Evolutionary conservation across 371 early-diverging fungal genomes (phyloP), one percentile per base, ranked within the genome.

Genomic region (Mortierella sp.): DNA sequence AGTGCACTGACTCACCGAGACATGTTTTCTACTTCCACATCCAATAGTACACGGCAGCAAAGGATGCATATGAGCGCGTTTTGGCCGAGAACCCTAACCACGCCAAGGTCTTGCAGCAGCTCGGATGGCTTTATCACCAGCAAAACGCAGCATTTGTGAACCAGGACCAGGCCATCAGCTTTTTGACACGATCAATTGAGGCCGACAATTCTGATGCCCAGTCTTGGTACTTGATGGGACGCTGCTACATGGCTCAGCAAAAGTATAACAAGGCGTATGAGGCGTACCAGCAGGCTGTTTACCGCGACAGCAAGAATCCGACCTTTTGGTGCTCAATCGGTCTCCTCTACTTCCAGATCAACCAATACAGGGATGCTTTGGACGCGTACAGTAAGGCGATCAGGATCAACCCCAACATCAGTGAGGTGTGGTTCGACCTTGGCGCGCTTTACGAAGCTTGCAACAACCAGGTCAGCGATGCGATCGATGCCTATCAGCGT

Each of bases 271-370:
- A 97, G 79, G 99, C 99, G 0, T 99, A 99, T 87, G 98, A 98
- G 75, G 96, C 98, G 0, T 99, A 98, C 85, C 99, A 99, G 90
- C 96, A 98, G 84, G 99, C 99, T 9, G 99, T 99, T 11, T 95
- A 97, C 83, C 95, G 97, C 40, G 99, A 99, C 83, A 95, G 95
- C 13, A 93, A 95, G 61, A 98, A 99, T 80, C 98, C 99, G 1
- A 96, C 95, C 4, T 98, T 98, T 84, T 99, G 99, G 99, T 98
- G 99, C 88, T 98, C 98, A 14, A 99, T 99, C 82, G 99, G 99
- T 77, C 98, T 99, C 0, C 90, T 99, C 0, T 99, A 99, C 82
- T 99, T 95, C 90, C 97, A 98, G 84, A 98, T 98, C 83, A 96
- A 95, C 78, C 99, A 92, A 89, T 97, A 95, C 86, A 91, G 97